A percentile compares a stretch with the other conserved stretches of the same genome.
phyloP scores from a whole-genome alignment of 192 early-diverging fungal species.

The Linnemannia schmuckeri region DNA sequence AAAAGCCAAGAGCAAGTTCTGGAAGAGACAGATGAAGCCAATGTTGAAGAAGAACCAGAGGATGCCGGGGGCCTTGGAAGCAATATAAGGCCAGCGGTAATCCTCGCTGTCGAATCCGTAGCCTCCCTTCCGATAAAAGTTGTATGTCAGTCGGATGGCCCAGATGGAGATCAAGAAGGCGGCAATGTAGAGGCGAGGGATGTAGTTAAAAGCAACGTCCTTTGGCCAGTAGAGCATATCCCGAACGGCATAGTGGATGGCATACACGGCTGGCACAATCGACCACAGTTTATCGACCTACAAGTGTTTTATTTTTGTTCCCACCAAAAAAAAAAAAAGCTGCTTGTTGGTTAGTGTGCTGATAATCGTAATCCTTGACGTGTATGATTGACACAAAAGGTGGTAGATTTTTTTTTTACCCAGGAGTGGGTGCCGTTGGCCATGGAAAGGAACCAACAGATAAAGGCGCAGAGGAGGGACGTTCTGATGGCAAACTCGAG shows the following conservation, averaged over 20 bases:
- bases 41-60: slow-evolving; percentile 71
- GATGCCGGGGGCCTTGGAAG: not conserved
- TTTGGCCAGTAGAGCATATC: slow-evolving; percentile 54
- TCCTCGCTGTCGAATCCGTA: slow-evolving; percentile 78
- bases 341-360: no score
- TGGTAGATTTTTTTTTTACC: slow-evolving; percentile 37
- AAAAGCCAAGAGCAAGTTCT: slow-evolving; percentile 76
- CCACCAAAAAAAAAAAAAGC: not conserved
- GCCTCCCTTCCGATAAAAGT: slow-evolving; percentile 84
- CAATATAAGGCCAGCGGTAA: slow-evolving; percentile 78
- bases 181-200: slow-evolving; percentile 47
- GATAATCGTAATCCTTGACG: not conserved
- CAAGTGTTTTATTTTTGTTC: not conserved
- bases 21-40: slow-evolving; percentile 80
- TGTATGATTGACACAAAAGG: not conserved
- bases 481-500: slow-evolving; percentile 47
- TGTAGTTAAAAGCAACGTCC: slow-evolving; percentile 26
- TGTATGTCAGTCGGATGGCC: slow-evolving; percentile 82
- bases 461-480: slow-evolving; percentile 22
- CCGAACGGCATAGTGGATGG: slow-evolving; percentile 68
- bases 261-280: slow-evolving; percentile 74
- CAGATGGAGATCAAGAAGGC: slow-evolving; percentile 70
- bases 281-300: slow-evolving; percentile 86
- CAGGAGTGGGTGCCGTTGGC: slow-evolving; percentile 61
- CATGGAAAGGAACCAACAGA: slow-evolving; percentile 59